Percentiles rank a stretch among this genome's conserved stretches.
Evolutionary conservation across 176 grass and related monocot genomes (phyloP).

Genomic region (Ampelocalamus luodianensis): DNA sequence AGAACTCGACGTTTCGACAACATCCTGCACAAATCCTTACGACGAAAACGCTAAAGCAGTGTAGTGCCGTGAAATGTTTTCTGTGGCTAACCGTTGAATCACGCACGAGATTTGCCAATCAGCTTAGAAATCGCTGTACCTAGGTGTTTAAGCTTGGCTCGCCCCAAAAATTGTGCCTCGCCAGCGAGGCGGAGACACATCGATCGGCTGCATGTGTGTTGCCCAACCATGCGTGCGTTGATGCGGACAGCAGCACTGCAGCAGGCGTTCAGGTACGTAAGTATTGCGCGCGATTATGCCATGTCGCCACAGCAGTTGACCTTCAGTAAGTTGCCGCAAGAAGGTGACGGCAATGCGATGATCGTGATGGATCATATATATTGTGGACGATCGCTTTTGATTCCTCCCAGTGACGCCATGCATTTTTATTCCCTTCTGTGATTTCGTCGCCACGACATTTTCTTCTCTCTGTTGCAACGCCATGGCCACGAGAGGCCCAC

Average conservation of each 20-base stretch:
- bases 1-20: not conserved
- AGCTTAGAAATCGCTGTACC: not conserved
- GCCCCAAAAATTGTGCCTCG: not conserved
- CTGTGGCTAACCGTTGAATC: not conserved
- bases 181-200: not conserved
- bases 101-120: not conserved
- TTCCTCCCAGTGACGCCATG: too few species aligned
- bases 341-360: not conserved
- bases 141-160: not conserved
- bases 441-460: too few species aligned
- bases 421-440: too few species aligned
- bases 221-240: not conserved
- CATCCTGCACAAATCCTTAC: not conserved
- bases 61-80: not conserved
- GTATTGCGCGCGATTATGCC: not conserved
- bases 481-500: too few species aligned
- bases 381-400: not conserved
- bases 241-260: not conserved
- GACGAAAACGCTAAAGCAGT: too few species aligned
- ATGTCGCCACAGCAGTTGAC: not conserved
- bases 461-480: too few species aligned
- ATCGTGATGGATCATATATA: not conserved
- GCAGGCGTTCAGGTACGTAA: not conserved
- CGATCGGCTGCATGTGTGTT: not conserved
- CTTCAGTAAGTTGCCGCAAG: not conserved